Percentiles rank a stretch among this genome's conserved stretches.
Conservation (phyloP, 2,329 filamentous ascomycete species). For the Ophiosphaerella korrae region DNA sequence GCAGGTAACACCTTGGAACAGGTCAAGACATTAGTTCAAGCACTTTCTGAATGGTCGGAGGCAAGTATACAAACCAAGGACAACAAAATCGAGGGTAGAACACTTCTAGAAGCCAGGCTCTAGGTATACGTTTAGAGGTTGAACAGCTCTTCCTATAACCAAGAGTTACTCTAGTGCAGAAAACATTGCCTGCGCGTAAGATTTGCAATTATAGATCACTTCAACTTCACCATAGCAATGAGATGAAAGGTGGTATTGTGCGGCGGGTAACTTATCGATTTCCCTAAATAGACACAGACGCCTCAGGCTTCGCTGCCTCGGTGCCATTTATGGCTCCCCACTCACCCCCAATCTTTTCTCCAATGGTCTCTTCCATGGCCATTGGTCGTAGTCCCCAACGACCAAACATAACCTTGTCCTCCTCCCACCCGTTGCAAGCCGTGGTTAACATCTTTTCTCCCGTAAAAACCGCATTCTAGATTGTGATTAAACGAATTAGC, state of each 20-base stretch:
- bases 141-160: no score
- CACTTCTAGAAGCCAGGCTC: no score
- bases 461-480: slow-evolving; percentile 83
- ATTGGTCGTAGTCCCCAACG: slow-evolving; percentile 83
- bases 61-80: neutral
- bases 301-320: slow-evolving; percentile 14
- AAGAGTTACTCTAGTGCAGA: no score
- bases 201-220: no score
- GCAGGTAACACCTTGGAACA: slow-evolving; percentile 48
- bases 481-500: no score
- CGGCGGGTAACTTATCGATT: no score
- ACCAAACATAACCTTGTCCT: slow-evolving; percentile 82
- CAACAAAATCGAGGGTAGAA: neutral
- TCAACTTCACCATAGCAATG: no score
- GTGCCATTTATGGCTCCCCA: slow-evolving; percentile 8
- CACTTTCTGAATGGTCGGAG: slow-evolving; percentile 39
- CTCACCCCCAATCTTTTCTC: slow-evolving; percentile 24
- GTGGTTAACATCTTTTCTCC: slow-evolving; percentile 96
- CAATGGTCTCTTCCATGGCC: slow-evolving; percentile 50
- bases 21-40: slow-evolving; percentile 36
- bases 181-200: no score
- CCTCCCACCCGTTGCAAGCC: slow-evolving; percentile 87
- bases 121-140: no score
- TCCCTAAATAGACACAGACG: slow-evolving; percentile 13
- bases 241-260: no score